These are phyloP conservation scores for Apiospora pterosperma DNA, from an alignment of 2,329 filamentous ascomycete genomes.

Conservation along the genomic window DNA sequence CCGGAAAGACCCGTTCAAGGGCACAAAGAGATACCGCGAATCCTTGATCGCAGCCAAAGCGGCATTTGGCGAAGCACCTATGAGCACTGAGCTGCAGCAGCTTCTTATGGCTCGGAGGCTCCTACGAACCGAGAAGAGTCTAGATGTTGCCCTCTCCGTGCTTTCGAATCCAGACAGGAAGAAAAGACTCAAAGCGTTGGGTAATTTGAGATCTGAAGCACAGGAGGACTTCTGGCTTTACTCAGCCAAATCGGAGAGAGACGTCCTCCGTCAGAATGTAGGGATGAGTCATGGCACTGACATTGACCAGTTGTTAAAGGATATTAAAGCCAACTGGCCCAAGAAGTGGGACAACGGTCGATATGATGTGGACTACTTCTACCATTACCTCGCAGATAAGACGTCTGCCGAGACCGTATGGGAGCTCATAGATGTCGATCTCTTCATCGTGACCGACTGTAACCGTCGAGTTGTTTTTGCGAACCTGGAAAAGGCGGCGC, in stretches of 20 bases:
- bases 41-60: neutral
- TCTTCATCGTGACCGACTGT: conserved; percentile 10
- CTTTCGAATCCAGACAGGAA: neutral
- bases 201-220: neutral
- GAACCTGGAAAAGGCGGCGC: conserved; percentile 11
- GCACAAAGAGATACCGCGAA: neutral
- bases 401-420: conserved; percentile 6
- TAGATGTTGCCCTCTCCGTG: neutral
- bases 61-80: neutral
- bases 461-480: conserved; percentile 14
- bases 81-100: neutral
- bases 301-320: neutral
- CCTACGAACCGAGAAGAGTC: neutral
- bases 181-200: neutral
- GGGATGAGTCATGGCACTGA: neutral
- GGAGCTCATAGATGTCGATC: conserved; percentile 9
- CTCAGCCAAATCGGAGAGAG: neutral
- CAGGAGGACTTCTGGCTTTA: neutral
- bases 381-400: conserved; percentile 11
- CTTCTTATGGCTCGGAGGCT: neutral
- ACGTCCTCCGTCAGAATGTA: neutral
- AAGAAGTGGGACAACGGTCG: neutral
- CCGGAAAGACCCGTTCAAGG: neutral
- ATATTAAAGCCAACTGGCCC: conserved; percentile 7
- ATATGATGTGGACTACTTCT: conserved; percentile 9